These are phyloP conservation scores for Diplodia corticola DNA, from an alignment of 2,329 filamentous ascomycete species.

Conservation along the genomic window DNA sequence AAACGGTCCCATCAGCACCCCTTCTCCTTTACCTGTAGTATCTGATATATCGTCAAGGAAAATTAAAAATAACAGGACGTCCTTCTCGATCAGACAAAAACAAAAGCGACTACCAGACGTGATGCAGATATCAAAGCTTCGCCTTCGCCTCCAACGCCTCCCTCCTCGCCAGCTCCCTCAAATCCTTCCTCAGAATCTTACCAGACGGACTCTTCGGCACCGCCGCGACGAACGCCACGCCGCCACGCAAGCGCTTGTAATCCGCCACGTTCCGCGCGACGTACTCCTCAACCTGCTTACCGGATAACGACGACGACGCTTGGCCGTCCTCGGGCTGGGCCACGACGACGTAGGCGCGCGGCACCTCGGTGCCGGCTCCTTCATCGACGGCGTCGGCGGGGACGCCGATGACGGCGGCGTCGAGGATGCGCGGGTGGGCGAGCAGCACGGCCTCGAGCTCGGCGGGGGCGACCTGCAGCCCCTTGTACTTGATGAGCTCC, in stretches of 20 bases:
- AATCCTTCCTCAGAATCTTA: slow-evolving; percentile 41
- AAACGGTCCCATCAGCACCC: background rate
- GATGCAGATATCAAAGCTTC: slow-evolving; percentile 33
- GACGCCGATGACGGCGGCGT: slow-evolving; percentile 51
- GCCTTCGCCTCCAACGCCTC: slow-evolving; percentile 31
- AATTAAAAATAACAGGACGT: background rate
- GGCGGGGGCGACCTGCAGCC: slow-evolving; percentile 51
- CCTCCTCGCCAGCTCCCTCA: slow-evolving; percentile 37
- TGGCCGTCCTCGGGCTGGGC: slow-evolving; percentile 31
- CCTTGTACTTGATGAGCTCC: slow-evolving; percentile 54
- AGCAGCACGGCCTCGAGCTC: slow-evolving; percentile 50
- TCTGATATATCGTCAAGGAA: background rate
- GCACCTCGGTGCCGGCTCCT: slow-evolving; percentile 39
- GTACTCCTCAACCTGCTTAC: slow-evolving; percentile 35
- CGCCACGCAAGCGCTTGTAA: slow-evolving; percentile 41
- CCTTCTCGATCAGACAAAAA: background rate
- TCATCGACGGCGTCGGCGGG: too few species aligned
- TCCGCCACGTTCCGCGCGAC: slow-evolving; percentile 37
- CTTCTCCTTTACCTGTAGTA: background rate
- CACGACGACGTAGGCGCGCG: slow-evolving; percentile 48
- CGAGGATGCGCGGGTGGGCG: slow-evolving; percentile 42
- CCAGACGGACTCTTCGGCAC: slow-evolving; percentile 40
- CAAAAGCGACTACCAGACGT: too few species aligned
- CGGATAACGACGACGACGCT: slow-evolving; percentile 27
- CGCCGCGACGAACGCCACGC: slow-evolving; percentile 39